Evolutionary conservation across 2,329 filamentous ascomycete genomes (phyloP), one percentile per base, ranked within the genome.

Genomic region (Penicillium crustosum): DNA sequence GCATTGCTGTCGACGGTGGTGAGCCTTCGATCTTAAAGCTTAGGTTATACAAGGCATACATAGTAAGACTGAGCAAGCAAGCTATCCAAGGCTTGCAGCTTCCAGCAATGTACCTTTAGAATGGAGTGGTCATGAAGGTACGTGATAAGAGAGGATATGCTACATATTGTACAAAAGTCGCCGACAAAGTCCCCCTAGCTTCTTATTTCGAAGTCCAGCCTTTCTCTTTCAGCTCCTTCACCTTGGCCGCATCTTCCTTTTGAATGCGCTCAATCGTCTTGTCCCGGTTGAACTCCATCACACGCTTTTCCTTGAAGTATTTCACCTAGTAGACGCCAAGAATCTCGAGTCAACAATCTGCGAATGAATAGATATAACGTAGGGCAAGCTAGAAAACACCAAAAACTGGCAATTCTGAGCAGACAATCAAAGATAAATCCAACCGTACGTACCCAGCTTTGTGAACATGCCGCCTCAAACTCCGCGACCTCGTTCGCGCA

Each of bases 271-370:
- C 88, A 63, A 96, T 79, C 25, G 91, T 89, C 77, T 87, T 82
- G 70, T 90, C 88, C 77, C 93, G 91, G 68, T 96, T 90, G 70
- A 90, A 84, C 67, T 99, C 94, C 78, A 95, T 93, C 36, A 97
- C 91, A 69, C 94, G 84, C 78, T 92, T 89, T 77, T 97, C 93
- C 81, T 97, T 97, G 79, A 99, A 99, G 77, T 99, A 97, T 77
- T 92, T 91, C 60, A 97, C 90, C 91, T 94, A 67, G 21, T 15
- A 36, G 15, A 48, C 19, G 21, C 8, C 12, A 48, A 33, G 10
- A 38, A 31, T 23, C 3, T 31, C 10, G 17, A 35, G 41, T 53
- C 17, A 45, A 41, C 33, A 35, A 49, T n/a, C 7, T 9, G 25
- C n/a, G 7, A 23, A 23, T 17, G 21, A n/a, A 36, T n/a, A 23